These are phyloP conservation scores for Cytospora leucostoma DNA, from an alignment of 2,329 filamentous ascomycete genomes.

Conservation along the genomic window DNA sequence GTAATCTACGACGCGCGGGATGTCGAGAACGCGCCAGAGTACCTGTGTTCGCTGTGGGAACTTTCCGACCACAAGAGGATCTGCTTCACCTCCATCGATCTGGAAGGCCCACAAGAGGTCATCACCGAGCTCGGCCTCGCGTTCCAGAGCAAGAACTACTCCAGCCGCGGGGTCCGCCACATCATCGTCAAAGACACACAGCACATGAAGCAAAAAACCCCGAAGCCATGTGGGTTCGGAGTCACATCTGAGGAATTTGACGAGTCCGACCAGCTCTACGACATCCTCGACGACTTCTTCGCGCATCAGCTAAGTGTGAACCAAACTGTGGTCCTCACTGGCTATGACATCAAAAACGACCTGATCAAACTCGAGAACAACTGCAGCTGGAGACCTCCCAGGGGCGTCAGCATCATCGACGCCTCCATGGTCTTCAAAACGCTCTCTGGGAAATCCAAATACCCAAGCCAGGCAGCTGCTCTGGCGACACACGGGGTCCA, in stretches of 20 bases:
- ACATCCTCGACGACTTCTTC: constrained; percentile 1
- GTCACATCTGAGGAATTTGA: neutral
- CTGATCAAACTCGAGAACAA: neutral
- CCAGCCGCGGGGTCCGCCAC: neutral
- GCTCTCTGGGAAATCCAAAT: neutral
- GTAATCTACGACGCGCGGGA: neutral
- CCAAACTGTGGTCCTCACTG: neutral
- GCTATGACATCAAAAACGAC: neutral
- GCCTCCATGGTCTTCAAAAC: neutral
- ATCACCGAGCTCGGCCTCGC: neutral
- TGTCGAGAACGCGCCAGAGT: neutral
- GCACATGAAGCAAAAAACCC: neutral
- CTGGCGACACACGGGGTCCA: neutral
- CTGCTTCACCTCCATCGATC: constrained; percentile 1
- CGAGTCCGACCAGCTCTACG: neutral
- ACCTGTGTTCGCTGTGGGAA: neutral
- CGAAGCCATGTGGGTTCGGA: neutral
- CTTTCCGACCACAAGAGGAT: neutral
- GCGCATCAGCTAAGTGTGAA: neutral
- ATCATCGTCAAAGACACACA: neutral
- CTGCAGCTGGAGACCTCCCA: constrained; percentile 1
- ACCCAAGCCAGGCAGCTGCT: neutral
- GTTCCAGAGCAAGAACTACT: neutral
- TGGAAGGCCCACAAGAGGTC: neutral
- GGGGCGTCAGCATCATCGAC: neutral